Percentiles rank a stretch among this genome's conserved stretches.
Evolutionary conservation across 495 filamentous ascomycete species (phyloP).

Genomic region (Annulohypoxylon maeteangense): DNA sequence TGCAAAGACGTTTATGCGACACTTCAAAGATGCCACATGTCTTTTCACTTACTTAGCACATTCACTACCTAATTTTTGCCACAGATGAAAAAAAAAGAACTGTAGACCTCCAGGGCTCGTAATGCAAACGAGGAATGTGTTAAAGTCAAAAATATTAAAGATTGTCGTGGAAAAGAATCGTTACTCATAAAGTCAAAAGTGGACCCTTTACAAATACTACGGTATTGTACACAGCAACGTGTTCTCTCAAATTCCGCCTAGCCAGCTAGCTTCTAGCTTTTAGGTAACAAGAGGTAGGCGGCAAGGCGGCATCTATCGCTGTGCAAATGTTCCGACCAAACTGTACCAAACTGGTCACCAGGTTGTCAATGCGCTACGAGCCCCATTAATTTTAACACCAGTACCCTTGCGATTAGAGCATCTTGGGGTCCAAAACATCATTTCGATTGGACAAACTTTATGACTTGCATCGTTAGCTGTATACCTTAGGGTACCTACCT

Average conservation of each 20-base stretch:
- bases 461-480: constrained; percentile 37
- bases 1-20: constrained; percentile 8
- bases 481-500: constrained; percentile 21
- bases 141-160: constrained; percentile 19
- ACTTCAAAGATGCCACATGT: constrained; percentile 50
- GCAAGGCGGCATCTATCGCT: constrained; percentile 23
- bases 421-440: constrained; percentile 26
- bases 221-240: constrained; percentile 43
- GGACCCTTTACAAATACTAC: constrained; percentile 17
- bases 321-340: constrained; percentile 8
- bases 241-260: constrained; percentile 40
- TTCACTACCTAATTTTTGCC: constrained; percentile 27
- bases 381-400: constrained; percentile 26
- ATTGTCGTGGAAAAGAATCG: constrained; percentile 38
- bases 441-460: constrained; percentile 34
- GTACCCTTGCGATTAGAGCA: constrained; percentile 15
- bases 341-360: constrained; percentile 20
- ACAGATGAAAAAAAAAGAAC: constrained; percentile 19
- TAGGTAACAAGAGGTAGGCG: neutral
- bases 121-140: constrained; percentile 25
- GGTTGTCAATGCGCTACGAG: constrained; percentile 21
- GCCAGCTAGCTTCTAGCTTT: constrained; percentile 11
- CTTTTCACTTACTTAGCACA: constrained; percentile 23
- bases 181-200: constrained; percentile 33
- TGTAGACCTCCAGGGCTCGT: neutral